Evolutionary conservation across 495 filamentous ascomycete genomes (phyloP).

Genomic region (Astrothelium macrocarpum): DNA sequence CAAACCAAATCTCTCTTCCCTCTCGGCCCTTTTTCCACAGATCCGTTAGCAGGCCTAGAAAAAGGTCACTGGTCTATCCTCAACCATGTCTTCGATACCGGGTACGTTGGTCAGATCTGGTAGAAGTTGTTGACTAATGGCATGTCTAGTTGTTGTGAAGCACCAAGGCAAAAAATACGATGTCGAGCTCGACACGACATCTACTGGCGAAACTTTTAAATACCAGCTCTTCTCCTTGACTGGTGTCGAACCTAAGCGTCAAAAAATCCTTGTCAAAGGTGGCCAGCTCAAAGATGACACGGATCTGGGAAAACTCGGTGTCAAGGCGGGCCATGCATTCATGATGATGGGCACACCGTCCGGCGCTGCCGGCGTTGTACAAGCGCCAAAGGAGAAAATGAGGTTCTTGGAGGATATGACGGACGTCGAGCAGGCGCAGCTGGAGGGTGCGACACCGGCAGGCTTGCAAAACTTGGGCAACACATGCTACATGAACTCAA

Average conservation of each 20-base stretch:
- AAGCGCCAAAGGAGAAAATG: constrained; percentile 68
- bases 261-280: constrained; percentile 91
- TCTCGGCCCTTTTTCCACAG: not conserved
- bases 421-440: constrained; percentile 77
- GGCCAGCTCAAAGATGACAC: constrained; percentile 93
- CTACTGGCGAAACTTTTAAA: constrained; percentile 87
- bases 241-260: constrained; percentile 88
- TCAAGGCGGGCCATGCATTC: constrained; percentile 78
- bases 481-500: constrained; percentile 97
- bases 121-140: constrained; percentile 9
- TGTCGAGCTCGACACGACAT: constrained; percentile 76
- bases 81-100: constrained; percentile 25
- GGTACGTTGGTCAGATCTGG: constrained; percentile 12
- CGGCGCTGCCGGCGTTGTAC: constrained; percentile 46
- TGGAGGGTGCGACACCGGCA: constrained; percentile 75
- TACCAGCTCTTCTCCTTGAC: constrained; percentile 91
- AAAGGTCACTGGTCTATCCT: too few species aligned
- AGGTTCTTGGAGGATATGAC: constrained; percentile 98
- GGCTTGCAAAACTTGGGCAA: constrained; percentile 91
- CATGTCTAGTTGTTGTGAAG: constrained; percentile 69
- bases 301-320: constrained; percentile 66
- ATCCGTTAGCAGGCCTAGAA: too few species aligned
- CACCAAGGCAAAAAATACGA: constrained; percentile 91
- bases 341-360: constrained; percentile 97
- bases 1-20: not conserved